Base-by-base conservation (phyloP, 129 eudicot species). In the Tagetes erecta region DNA sequence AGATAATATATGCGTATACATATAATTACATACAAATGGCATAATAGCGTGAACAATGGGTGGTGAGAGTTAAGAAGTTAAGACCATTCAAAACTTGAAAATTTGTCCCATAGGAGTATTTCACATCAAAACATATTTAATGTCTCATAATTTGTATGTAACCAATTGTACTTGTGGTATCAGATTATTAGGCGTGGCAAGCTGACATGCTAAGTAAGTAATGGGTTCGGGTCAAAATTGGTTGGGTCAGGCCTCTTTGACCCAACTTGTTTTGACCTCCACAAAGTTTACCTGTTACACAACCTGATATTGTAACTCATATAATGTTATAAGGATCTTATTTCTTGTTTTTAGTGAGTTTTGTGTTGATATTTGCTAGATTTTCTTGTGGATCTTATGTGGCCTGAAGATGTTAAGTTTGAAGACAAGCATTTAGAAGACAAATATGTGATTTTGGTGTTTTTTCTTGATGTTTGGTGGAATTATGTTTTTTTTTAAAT, bases 291-390 rank as follows among this genome's bases (percentile, higher is more conserved):
- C 65, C 40, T 1, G 9, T 36, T 27, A 27, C 8, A 53, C 51
- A 47, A 39, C 39, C 67, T 33, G 12, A 73, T 58, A 40, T 31
- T 56, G n/a, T 35, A 60, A 47, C 38, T 4, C 45, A 7, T 36
- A 55, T n/a, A n/a, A n/a, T n/a, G n/a, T n/a, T n/a, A n/a, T 60
- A n/a, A 46, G 42, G 35, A 63, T 44, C 34, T 53, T 7, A 6
- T 72, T 35, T 72, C 40, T 41, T 71, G 20, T 12, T 42, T 72
- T 37, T 27, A 45, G 2, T 37, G 46, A 31, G 6, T 41, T 59
- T 50, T 79, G 3, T 78, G 11, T 64, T 64, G 58, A 41, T 62
- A 33, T 46, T 65, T 79, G 70, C 74, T 73, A 79, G 78, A 65
- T 65, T 65, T 64, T 51, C 63, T 34, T 5, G 75, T 62, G 44